phyloP scores from a whole-genome alignment of 129 eudicot genomes.

The Pseudognaphalium luteoalbum region DNA sequence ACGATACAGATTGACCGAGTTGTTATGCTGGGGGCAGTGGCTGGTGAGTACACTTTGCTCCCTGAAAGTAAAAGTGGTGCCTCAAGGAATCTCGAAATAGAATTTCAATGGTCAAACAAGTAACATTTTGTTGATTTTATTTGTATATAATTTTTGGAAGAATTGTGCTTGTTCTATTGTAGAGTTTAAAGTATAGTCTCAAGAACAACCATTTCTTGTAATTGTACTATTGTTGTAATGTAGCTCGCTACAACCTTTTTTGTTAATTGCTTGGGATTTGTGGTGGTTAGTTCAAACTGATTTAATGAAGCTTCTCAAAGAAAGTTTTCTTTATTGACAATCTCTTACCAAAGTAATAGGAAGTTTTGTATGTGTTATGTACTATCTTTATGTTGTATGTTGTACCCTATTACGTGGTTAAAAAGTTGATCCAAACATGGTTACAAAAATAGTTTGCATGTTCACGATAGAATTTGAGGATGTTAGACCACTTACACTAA shows the following conservation, averaged over 20 bases:
- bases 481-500: no score
- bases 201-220: slow-evolving; percentile 27
- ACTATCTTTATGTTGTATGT: no score
- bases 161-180: slow-evolving; percentile 18
- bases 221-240: slow-evolving; percentile 21
- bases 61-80: slow-evolving; percentile 99
- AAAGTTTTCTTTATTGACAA: neutral
- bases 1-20: slow-evolving; percentile 98
- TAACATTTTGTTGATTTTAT: slow-evolving; percentile 20
- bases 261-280: slow-evolving; percentile 23
- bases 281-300: slow-evolving; percentile 20
- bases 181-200: slow-evolving; percentile 36
- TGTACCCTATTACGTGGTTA: no score
- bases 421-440: no score
- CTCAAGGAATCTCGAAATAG: slow-evolving; percentile 90
- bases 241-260: neutral
- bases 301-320: slow-evolving; percentile 8
- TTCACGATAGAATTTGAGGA: no score
- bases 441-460: no score
- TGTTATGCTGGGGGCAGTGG: slow-evolving; percentile 95
- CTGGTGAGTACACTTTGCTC: slow-evolving; percentile 88
- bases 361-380: no score
- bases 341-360: no score
- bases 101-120: slow-evolving; percentile 97
- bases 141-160: slow-evolving; percentile 33